phyloP scores from a whole-genome alignment of 2,329 filamentous ascomycete species.

The Fusarium brevicatenulatum region DNA sequence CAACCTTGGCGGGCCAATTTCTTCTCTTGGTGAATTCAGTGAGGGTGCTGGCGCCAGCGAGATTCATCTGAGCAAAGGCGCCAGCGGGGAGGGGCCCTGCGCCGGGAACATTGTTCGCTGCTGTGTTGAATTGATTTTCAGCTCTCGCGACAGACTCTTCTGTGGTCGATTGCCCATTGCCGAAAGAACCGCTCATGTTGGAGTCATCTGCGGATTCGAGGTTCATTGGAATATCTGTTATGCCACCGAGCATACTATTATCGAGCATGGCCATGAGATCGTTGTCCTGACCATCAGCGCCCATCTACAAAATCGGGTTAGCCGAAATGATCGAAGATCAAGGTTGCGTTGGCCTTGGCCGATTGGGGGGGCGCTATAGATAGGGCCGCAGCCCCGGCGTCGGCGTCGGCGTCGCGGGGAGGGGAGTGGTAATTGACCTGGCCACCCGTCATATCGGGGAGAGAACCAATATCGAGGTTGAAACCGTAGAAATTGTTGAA shows the following conservation, averaged over 20 bases:
- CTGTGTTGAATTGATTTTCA: slow-evolving; percentile 50
- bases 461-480: slow-evolving; percentile 44
- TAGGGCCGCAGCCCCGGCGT: slow-evolving; percentile 31
- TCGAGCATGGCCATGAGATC: slow-evolving; percentile 59
- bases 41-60: slow-evolving; percentile 56
- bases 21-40: slow-evolving; percentile 70
- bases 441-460: slow-evolving; percentile 42
- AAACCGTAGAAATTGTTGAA: slow-evolving; percentile 52
- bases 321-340: slow-evolving; percentile 24
- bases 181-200: slow-evolving; percentile 37
- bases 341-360: slow-evolving; percentile 29
- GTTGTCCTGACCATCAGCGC: slow-evolving; percentile 45
- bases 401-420: slow-evolving; percentile 9
- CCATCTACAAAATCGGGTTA: slow-evolving; percentile 42
- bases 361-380: slow-evolving; percentile 11
- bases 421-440: slow-evolving; percentile 38
- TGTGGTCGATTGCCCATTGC: slow-evolving; percentile 37
- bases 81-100: slow-evolving; percentile 55
- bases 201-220: slow-evolving; percentile 52
- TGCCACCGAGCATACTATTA: slow-evolving; percentile 52
- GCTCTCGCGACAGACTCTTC: slow-evolving; percentile 47
- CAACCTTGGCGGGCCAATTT: slow-evolving; percentile 88
- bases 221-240: slow-evolving; percentile 55
- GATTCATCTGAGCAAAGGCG: slow-evolving; percentile 48
- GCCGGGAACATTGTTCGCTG: slow-evolving; percentile 53